Conservation (phyloP, 1,284 basidiomycete species). For the Gastroboletus turbinatus region DNA sequence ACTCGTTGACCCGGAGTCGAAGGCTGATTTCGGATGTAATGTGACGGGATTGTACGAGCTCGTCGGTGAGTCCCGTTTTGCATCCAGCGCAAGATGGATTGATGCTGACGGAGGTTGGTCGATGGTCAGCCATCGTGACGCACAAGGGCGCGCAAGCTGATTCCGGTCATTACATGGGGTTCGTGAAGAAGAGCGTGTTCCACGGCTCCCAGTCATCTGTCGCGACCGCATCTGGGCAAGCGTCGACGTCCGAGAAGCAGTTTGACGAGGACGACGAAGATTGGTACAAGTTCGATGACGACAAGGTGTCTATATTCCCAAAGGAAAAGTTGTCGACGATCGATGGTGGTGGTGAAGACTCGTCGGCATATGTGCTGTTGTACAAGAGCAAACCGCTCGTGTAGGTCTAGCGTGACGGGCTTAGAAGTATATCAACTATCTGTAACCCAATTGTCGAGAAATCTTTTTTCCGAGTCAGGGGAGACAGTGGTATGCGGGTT, state of each 20-base stretch:
- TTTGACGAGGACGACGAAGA: slow-evolving; percentile 62
- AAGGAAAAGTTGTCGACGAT: slow-evolving; percentile 80
- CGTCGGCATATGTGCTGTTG: slow-evolving; percentile 83
- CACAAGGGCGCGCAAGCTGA: slow-evolving; percentile 97
- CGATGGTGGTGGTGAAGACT: slow-evolving; percentile 86
- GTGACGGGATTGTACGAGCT: slow-evolving; percentile 82
- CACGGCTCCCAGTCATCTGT: slow-evolving; percentile 31
- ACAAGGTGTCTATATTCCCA: slow-evolving; percentile 83
- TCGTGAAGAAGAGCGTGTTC: slow-evolving; percentile 77
- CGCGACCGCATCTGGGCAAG: slow-evolving; percentile 6
- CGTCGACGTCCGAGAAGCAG: slow-evolving; percentile 13
- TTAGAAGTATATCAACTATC: slow-evolving; percentile 20
- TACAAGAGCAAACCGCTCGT: slow-evolving; percentile 55
- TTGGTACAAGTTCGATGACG: slow-evolving; percentile 92
- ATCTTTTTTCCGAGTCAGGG: background rate
- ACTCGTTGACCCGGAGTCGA: slow-evolving; percentile 64
- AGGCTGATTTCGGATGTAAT: slow-evolving; percentile 71
- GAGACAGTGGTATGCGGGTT: slow-evolving; percentile 15
- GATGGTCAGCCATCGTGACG: slow-evolving; percentile 77
- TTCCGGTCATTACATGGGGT: slow-evolving; percentile 91
- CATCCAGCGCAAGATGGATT: background rate
- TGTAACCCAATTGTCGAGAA: slow-evolving; percentile 12
- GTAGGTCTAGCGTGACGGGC: slow-evolving; percentile 10
- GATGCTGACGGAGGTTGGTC: slow-evolving; percentile 2
- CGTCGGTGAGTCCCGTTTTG: slow-evolving; percentile 54